phyloP scores from a whole-genome alignment of 2,329 filamentous ascomycete species.

The Venturia oleaginea region DNA sequence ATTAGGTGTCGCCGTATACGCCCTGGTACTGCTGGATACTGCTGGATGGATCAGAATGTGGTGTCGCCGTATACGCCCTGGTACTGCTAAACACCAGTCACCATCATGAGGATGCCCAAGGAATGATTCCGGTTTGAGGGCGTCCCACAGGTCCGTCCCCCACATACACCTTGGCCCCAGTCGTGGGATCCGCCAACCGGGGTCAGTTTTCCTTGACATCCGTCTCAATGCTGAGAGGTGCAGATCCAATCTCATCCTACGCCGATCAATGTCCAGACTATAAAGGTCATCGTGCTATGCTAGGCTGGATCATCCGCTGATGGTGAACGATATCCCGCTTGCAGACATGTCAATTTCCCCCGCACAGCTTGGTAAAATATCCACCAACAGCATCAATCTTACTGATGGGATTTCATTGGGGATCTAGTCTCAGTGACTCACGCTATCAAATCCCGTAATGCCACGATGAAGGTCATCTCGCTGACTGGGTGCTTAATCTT shows the following conservation, averaged over 20 bases:
- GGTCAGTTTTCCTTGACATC: not conserved
- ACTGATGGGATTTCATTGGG: not conserved
- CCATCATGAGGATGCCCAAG: not conserved
- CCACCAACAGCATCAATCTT: not conserved
- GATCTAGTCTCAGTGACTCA: too few species aligned
- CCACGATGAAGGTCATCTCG: not conserved
- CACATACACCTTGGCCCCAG: not conserved
- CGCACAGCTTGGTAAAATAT: not conserved
- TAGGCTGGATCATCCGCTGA: not conserved
- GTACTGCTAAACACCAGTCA: not conserved
- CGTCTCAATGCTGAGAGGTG: not conserved
- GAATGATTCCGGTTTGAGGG: not conserved
- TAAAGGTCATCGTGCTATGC: not conserved
- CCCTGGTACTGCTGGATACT: not conserved
- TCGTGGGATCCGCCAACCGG: not conserved
- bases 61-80: not conserved
- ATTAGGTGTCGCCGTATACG: too few species aligned
- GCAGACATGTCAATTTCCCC: not conserved
- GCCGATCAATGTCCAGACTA: not conserved
- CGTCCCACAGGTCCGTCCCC: not conserved
- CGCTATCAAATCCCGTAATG: not conserved
- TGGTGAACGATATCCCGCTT: not conserved
- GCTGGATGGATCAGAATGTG: not conserved
- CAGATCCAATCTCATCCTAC: not conserved
- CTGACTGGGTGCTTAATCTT: too few species aligned